Conservation (phyloP, 2,329 filamentous ascomycete genomes). For the Fusarium mangiferae region DNA sequence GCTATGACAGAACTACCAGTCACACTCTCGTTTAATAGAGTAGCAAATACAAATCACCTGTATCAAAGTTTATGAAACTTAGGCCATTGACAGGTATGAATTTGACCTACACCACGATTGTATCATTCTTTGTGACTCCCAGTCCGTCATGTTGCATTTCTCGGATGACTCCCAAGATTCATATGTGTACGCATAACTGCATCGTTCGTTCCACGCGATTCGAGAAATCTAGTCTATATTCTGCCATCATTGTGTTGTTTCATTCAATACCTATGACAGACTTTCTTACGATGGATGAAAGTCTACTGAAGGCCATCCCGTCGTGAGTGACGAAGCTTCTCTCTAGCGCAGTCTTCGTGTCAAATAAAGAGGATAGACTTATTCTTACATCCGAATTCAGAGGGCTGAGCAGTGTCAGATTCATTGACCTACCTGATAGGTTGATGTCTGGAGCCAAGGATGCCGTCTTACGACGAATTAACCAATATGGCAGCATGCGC, state of each 20-base stretch:
- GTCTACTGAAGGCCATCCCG: too few relatives aligned
- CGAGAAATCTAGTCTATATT: fast-evolving
- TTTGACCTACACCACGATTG: fast-evolving
- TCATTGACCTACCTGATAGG: neutral
- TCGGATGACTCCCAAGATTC: neutral
- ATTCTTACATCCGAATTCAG: too few relatives aligned
- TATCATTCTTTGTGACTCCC: neutral
- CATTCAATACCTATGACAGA: fast-evolving
- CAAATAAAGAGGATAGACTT: neutral
- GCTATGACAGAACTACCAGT: neutral
- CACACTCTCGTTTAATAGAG: neutral
- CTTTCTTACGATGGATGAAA: fast-evolving
- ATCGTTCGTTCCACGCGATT: neutral
- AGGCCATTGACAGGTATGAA: fast-evolving
- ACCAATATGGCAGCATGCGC: neutral
- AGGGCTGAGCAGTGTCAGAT: fast-evolving
- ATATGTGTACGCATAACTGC: neutral
- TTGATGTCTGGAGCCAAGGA: neutral
- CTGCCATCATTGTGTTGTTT: fast-evolving
- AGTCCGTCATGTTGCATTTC: neutral
- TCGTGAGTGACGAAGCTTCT: too few relatives aligned
- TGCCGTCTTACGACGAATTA: neutral
- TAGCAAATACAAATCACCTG: fast-evolving
- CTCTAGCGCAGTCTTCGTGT: neutral
- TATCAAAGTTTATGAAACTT: fast-evolving